These are phyloP conservation scores for Hypholoma sublateritium DNA, from an alignment of 768 basidiomycete genomes.

Conservation along the genomic window DNA sequence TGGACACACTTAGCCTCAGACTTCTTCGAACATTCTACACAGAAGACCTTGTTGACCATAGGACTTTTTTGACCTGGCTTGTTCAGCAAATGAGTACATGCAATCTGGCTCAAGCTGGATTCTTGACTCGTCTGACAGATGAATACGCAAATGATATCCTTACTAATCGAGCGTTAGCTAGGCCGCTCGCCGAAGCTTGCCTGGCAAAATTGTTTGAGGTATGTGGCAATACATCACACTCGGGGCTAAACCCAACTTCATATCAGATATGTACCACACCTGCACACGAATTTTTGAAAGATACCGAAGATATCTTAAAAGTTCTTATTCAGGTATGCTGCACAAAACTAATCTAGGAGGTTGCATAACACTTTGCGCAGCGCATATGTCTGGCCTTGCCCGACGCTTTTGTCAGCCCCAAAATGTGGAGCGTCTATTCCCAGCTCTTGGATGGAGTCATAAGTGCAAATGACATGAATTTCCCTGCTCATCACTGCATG, in stretches of 20 bases:
- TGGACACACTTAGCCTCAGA: slow-evolving; percentile 47
- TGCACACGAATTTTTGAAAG: slow-evolving; percentile 53
- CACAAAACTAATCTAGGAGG: background rate
- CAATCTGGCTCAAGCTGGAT: slow-evolving; percentile 81
- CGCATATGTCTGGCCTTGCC: slow-evolving; percentile 69
- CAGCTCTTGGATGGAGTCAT: slow-evolving; percentile 47
- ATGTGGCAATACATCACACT: background rate
- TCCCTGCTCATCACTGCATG: slow-evolving; percentile 29
- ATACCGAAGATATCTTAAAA: slow-evolving; percentile 53
- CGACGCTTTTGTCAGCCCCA: slow-evolving; percentile 74
- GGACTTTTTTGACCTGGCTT: slow-evolving; percentile 76
- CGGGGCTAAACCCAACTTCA: background rate
- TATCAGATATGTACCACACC: slow-evolving; percentile 53
- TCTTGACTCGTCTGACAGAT: slow-evolving; percentile 72
- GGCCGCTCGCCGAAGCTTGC: slow-evolving; percentile 73
- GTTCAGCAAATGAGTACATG: slow-evolving; percentile 75
- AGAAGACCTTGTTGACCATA: slow-evolving; percentile 79
- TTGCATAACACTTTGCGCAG: slow-evolving; percentile 34
- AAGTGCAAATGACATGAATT: slow-evolving; percentile 35
- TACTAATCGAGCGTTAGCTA: slow-evolving; percentile 62
- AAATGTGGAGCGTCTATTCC: slow-evolving; percentile 60
- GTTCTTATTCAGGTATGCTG: slow-evolving; percentile 59
- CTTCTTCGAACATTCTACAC: slow-evolving; percentile 75
- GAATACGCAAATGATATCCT: slow-evolving; percentile 77
- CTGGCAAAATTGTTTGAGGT: slow-evolving; percentile 69